Evolutionary conservation across 495 filamentous ascomycete genomes (phyloP).

Genomic region (Talaromyces trachyspermus): DNA sequence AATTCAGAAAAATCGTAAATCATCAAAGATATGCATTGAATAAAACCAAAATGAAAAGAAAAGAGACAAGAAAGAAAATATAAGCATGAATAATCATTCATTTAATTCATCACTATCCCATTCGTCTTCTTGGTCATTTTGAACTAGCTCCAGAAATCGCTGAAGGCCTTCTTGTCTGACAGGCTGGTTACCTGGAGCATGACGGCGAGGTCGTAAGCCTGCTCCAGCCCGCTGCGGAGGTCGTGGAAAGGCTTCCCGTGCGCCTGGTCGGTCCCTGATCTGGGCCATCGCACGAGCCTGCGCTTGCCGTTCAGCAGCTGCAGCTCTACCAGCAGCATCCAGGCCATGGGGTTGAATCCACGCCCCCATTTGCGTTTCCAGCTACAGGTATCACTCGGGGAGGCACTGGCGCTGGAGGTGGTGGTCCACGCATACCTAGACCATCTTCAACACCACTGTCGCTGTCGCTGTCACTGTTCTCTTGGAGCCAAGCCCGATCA

Average conservation of each 20-base stretch:
- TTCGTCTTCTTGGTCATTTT: slow-evolving; percentile 53
- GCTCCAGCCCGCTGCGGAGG: slow-evolving; percentile 1
- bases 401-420: slow-evolving; percentile 37
- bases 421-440: slow-evolving; percentile 20
- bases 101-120: slow-evolving; percentile 59
- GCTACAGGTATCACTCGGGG: slow-evolving; percentile 24
- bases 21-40: neutral
- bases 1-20: slow-evolving; percentile 1
- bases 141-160: slow-evolving; percentile 46
- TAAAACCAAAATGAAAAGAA: neutral
- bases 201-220: slow-evolving; percentile 6
- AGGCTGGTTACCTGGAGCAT: slow-evolving; percentile 9
- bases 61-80: neutral
- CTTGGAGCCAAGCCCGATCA: slow-evolving; percentile 20
- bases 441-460: slow-evolving; percentile 17
- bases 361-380: slow-evolving; percentile 17
- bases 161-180: slow-evolving; percentile 31
- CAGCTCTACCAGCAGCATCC: slow-evolving; percentile 34
- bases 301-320: slow-evolving; percentile 35
- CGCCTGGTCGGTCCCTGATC: slow-evolving; percentile 25
- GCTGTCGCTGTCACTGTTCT: slow-evolving; percentile 14
- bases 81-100: slow-evolving; percentile 14
- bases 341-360: slow-evolving; percentile 20
- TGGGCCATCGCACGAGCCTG: slow-evolving; percentile 40
- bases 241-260: slow-evolving; percentile 9